These are phyloP conservation scores for Knufia fluminis DNA, from an alignment of 2,329 filamentous ascomycete species.

Conservation along the genomic window DNA sequence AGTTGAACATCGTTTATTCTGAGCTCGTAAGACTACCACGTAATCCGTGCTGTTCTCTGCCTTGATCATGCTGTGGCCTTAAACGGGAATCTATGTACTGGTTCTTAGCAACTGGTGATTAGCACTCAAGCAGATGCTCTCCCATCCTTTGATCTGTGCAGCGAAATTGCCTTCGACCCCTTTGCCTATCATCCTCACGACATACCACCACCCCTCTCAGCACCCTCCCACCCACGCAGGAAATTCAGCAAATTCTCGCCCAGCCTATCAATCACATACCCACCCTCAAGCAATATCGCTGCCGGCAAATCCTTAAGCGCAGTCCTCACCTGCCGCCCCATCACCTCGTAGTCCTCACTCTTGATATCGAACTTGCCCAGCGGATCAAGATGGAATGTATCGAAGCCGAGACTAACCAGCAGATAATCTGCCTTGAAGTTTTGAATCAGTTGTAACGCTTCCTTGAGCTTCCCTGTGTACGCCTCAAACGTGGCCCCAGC, in stretches of 20 bases:
- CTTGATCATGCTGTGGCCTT: no score
- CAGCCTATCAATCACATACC: slow-evolving; percentile 22
- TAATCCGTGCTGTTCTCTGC: background rate
- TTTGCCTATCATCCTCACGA: no score
- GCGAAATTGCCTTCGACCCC: no score
- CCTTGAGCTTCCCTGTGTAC: slow-evolving; percentile 17
- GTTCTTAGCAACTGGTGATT: no score
- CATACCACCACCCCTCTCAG: no score
- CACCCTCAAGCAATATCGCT: slow-evolving; percentile 21
- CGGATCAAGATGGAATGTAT: slow-evolving; percentile 22
- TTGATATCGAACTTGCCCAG: slow-evolving; percentile 21
- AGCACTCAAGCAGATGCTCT: no score
- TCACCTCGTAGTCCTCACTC: slow-evolving; percentile 20
- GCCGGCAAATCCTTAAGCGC: slow-evolving; percentile 14
- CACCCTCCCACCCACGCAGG: slow-evolving; percentile 19
- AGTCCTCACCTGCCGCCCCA: slow-evolving; percentile 15
- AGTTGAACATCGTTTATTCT: background rate
- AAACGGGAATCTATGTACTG: no score
- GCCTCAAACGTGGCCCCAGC: slow-evolving; percentile 16
- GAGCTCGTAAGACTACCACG: background rate
- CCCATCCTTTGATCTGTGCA: no score
- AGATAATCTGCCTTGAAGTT: slow-evolving; percentile 17
- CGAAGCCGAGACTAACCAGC: slow-evolving; percentile 22
- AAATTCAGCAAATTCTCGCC: slow-evolving; percentile 21
- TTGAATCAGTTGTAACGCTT: slow-evolving; percentile 12